Conservation (phyloP, 179 eudicot genomes). For the Heliamphora pulchella region DNA sequence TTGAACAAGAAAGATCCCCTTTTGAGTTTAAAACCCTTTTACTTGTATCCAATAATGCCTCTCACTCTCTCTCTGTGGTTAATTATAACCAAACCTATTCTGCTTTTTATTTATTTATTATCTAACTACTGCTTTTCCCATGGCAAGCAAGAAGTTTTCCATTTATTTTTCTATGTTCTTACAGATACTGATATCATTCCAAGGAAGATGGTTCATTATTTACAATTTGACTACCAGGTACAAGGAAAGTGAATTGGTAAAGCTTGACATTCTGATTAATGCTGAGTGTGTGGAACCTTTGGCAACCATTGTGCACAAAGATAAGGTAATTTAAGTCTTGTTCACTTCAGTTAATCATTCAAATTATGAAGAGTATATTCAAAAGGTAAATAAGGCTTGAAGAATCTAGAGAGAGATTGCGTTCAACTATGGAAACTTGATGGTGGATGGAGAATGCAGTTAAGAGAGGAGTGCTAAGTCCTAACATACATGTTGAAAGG, state of each 20-base stretch:
- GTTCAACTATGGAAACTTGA: neutral
- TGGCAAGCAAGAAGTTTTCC: neutral
- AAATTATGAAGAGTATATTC: neutral
- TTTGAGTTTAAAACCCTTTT: neutral
- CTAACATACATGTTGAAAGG: neutral
- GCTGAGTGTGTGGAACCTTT: conserved; percentile 88
- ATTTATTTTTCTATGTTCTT: neutral
- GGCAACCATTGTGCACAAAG: conserved; percentile 90
- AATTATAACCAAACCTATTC: neutral
- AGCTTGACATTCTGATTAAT: conserved; percentile 87
- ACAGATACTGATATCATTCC: no score
- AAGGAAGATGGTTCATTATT: neutral
- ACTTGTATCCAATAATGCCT: neutral
- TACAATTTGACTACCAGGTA: conserved; percentile 47
- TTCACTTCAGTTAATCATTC: neutral
- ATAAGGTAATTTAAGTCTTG: conserved; percentile 52
- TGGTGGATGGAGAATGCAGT: conserved; percentile 4
- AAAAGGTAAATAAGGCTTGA: neutral
- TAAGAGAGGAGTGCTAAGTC: neutral
- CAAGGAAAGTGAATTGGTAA: conserved; percentile 74
- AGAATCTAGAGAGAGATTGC: neutral
- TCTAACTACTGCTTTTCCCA: neutral
- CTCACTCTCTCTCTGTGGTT: neutral
- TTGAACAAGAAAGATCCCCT: neutral
- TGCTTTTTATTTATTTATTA: no score